A percentile compares a stretch with the other conserved stretches of the same genome.
These are phyloP conservation scores for Rehmannia glutinosa DNA, from an alignment of 257 asterid genomes.

Conservation along the genomic window DNA sequence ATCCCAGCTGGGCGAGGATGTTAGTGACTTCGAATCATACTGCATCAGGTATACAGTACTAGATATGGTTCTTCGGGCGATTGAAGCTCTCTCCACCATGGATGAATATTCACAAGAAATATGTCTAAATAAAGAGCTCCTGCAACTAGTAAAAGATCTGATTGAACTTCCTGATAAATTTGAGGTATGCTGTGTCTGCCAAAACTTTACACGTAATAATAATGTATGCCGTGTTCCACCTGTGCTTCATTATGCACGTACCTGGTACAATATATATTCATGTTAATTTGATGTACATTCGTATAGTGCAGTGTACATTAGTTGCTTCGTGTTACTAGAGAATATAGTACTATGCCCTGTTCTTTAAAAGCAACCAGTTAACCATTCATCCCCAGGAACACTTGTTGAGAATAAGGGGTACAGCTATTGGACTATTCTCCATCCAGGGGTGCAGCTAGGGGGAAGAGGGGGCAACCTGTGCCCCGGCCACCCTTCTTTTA, in stretches of 20 bases:
- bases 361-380: no score
- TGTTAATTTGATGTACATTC: no score
- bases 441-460: no score
- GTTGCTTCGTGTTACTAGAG: no score
- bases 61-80: slow-evolving; percentile 68
- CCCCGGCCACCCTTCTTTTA: no score
- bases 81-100: slow-evolving; percentile 72
- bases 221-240: neutral
- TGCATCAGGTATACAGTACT: slow-evolving; percentile 60
- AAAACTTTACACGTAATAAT: slow-evolving; percentile 11
- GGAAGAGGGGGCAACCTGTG: no score
- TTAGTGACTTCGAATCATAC: slow-evolving; percentile 8
- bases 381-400: no score
- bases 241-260: neutral
- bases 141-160: slow-evolving; percentile 52
- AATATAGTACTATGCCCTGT: no score
- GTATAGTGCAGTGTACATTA: no score
- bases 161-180: slow-evolving; percentile 70
- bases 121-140: slow-evolving; percentile 48
- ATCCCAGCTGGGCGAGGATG: slow-evolving; percentile 13
- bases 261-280: neutral
- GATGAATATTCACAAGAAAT: slow-evolving; percentile 60
- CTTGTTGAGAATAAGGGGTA: no score
- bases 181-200: slow-evolving; percentile 50
- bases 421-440: no score